Conservation (phyloP, 306 rosid species). For the Purshia tridentata region DNA sequence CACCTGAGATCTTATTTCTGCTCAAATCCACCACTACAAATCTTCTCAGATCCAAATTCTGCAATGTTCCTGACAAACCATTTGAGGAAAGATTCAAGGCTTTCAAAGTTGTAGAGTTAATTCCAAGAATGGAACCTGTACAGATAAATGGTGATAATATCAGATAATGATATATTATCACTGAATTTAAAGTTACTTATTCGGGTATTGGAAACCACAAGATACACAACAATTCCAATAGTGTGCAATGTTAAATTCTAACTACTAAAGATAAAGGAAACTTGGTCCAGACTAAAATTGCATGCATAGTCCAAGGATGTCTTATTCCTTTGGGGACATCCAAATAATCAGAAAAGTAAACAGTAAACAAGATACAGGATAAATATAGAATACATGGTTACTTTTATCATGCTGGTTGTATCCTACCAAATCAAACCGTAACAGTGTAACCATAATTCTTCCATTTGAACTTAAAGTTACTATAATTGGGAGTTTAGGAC, state of each 20-base stretch:
- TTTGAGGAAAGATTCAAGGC: constrained; percentile 76
- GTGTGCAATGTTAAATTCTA: not conserved
- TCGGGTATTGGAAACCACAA: not conserved
- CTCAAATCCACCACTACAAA: constrained; percentile 63
- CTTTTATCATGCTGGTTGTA: not conserved
- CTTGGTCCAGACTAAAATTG: not conserved
- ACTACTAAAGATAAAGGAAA: not conserved
- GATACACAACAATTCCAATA: not conserved
- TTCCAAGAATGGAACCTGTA: constrained; percentile 70
- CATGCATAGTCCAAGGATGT: not conserved
- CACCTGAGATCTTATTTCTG: constrained; percentile 61
- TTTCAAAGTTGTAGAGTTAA: constrained; percentile 68
- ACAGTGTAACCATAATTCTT: not conserved
- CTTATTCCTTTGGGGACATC: not conserved
- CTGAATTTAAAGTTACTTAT: not conserved
- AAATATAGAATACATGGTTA: not conserved
- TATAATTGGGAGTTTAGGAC: too few species aligned
- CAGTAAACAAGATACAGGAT: not conserved
- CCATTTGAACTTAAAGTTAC: too few species aligned
- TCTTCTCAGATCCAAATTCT: constrained; percentile 31
- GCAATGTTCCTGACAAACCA: constrained; percentile 73
- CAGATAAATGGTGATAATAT: constrained; percentile 22
- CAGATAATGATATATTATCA: constrained; percentile 11
- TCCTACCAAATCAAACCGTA: not conserved
- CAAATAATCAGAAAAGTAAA: not conserved